These are phyloP conservation scores for Septoria petroselini DNA, from an alignment of 2,329 filamentous ascomycete genomes.

Conservation along the genomic window DNA sequence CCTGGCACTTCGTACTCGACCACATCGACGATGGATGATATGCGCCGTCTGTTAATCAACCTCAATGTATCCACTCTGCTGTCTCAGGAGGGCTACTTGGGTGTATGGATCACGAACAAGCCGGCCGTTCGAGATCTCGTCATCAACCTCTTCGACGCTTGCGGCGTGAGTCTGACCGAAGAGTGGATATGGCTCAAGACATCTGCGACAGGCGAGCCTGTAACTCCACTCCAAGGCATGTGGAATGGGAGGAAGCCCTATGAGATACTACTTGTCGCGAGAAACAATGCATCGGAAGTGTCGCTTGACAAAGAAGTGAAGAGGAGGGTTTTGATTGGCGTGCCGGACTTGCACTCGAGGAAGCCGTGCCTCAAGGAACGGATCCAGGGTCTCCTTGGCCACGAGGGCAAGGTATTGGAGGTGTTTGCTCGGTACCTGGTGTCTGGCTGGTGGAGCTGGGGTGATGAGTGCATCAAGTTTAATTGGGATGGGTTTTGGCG, in stretches of 20 bases:
- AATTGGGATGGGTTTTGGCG: conserved; percentile 58
- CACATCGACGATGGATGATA: conserved; percentile 45
- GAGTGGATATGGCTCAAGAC: conserved; percentile 82
- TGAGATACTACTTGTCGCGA: conserved; percentile 66
- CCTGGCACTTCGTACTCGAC: conserved; percentile 35
- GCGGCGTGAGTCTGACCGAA: conserved; percentile 63
- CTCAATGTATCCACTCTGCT: conserved; percentile 55
- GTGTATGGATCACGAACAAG: conserved; percentile 77
- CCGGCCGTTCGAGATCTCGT: conserved; percentile 53
- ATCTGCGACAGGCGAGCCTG: conserved; percentile 61
- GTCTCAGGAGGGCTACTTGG: conserved; percentile 57
- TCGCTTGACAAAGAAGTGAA: conserved; percentile 29
- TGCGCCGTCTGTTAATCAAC: conserved; percentile 41
- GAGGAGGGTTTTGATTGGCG: conserved; percentile 62
- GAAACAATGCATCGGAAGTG: conserved; percentile 16
- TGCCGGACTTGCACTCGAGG: conserved; percentile 73
- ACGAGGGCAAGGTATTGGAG: conserved; percentile 61
- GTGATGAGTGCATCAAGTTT: conserved; percentile 68
- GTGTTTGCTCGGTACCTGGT: conserved; percentile 73
- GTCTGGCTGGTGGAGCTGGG: conserved; percentile 75
- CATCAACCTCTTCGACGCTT: conserved; percentile 62
- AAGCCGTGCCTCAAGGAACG: conserved; percentile 69
- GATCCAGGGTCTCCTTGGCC: conserved; percentile 55
- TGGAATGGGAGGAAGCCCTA: conserved; percentile 67
- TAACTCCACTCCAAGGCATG: conserved; percentile 57